Percentiles rank a stretch among this genome's conserved stretches.
These are phyloP conservation scores for Acrodontium crateriforme DNA, from an alignment of 2,329 filamentous ascomycete species.

Conservation along the genomic window DNA sequence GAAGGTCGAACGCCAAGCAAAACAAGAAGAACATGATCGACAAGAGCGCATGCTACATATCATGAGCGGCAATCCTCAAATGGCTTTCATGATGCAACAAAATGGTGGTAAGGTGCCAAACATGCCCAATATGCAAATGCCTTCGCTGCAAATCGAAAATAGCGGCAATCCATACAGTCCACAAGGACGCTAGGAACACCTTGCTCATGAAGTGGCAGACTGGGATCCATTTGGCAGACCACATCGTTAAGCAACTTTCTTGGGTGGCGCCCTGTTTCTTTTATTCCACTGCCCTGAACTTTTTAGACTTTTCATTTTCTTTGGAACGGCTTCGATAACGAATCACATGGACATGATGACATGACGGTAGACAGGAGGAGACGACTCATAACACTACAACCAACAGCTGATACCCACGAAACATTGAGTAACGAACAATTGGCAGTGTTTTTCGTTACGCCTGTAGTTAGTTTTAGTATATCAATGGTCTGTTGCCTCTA, in stretches of 20 bases:
- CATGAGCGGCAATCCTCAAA: constrained; percentile 17
- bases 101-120: constrained; percentile 5
- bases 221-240: constrained; percentile 9
- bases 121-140: constrained; percentile 5
- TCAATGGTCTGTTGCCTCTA: too few species aligned
- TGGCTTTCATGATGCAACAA: constrained; percentile 13
- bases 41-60: constrained; percentile 24
- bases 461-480: too few species aligned
- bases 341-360: too few species aligned
- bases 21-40: constrained; percentile 30
- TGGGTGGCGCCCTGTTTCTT: not conserved
- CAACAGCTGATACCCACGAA: not conserved
- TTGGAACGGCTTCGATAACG: not conserved
- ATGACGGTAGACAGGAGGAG: too few species aligned
- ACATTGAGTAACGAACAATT: not conserved
- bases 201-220: constrained; percentile 5
- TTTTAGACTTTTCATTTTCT: not conserved
- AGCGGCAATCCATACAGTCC: constrained; percentile 22
- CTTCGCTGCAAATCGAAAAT: constrained; percentile 11
- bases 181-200: constrained; percentile 3
- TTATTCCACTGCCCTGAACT: not conserved
- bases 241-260: constrained; percentile 1
- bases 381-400: too few species aligned
- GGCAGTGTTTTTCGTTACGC: too few species aligned
- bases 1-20: constrained; percentile 27